Evolutionary conservation across 305 asterid genomes (phyloP).

Genomic region (Rubia occidens): DNA sequence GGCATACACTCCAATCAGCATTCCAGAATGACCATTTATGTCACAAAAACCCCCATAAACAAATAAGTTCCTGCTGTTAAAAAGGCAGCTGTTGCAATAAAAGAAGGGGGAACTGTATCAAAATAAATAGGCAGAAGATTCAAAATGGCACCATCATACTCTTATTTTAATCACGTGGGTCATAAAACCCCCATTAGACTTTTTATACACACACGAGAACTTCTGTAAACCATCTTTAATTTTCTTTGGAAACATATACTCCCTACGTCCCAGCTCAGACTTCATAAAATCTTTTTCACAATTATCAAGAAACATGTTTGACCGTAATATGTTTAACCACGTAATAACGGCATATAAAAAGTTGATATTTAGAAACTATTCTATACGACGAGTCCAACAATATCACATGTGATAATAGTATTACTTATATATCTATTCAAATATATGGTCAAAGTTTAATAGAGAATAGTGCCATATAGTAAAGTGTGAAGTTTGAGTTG

Average conservation of each 20-base stretch:
- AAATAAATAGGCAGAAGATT: neutral
- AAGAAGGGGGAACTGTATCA: neutral
- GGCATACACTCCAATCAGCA: neutral
- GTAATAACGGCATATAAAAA: no score
- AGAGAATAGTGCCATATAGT: no score
- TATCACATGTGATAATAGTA: no score
- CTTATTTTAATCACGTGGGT: neutral
- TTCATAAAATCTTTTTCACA: no score
- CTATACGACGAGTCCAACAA: no score
- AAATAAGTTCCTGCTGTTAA: neutral
- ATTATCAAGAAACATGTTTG: no score
- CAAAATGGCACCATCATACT: neutral
- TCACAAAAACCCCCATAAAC: slow-evolving; percentile 4
- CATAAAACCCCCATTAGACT: neutral
- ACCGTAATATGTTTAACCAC: no score
- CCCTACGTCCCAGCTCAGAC: no score
- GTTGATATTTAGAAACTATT: no score
- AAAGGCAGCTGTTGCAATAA: neutral
- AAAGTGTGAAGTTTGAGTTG: no score
- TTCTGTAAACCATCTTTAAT: neutral
- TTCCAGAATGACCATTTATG: neutral
- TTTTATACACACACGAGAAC: neutral
- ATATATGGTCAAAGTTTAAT: no score
- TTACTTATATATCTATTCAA: no score
- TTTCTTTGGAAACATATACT: neutral